Evolutionary conservation across 106 monocot genomes (phyloP), one percentile per base, ranked within the genome.

Genomic region (Amphibolis antarctica): DNA sequence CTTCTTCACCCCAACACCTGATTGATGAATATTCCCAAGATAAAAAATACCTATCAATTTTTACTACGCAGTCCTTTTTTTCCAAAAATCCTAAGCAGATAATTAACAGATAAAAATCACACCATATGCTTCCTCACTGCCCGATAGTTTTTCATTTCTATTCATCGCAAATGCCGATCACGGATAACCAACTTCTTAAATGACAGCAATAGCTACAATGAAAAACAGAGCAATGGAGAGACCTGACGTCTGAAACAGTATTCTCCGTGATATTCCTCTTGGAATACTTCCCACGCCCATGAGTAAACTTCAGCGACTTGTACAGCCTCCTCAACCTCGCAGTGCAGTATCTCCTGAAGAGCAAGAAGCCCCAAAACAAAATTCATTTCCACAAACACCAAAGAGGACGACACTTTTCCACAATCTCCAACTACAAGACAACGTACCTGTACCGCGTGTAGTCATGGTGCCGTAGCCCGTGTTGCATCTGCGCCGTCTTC

Each of bases 401-500:
- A 19, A 9, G 19, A 49, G 12, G 6, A 26, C 28, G 15, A 60
- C 23, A 42, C 3, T 5, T 50, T 23, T 57, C 19, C 53, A 55
- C 28, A 53, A 62, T 9, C 11, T n/a, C 31, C 4, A 25, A 28
- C 22, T 15, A 60, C 12, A 45, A 56, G 14, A 1, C 47, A 71
- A 13, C 17, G 17, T 68, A 98, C 87, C 90, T 73, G 67, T 98
- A 98, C 18, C 89, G 81, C 59, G 96, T 85, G 71, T 98, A 98
- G 31, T 98, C 90, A 26, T 87, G 71, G 42, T 86, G 96, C 47
- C 87, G 71, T 69, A 98, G 72, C 6, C 96, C 96, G 52, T 98
- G 96, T 74, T 87, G 90, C 84, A 90, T 87, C 78, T 98, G 96
- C 45, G 96, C 78, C 0, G 90, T 80, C 54, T 85, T 90, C 54